Base-by-base conservation (phyloP, 371 early-diverging fungal species). In the Nematocida sp. region DNA sequence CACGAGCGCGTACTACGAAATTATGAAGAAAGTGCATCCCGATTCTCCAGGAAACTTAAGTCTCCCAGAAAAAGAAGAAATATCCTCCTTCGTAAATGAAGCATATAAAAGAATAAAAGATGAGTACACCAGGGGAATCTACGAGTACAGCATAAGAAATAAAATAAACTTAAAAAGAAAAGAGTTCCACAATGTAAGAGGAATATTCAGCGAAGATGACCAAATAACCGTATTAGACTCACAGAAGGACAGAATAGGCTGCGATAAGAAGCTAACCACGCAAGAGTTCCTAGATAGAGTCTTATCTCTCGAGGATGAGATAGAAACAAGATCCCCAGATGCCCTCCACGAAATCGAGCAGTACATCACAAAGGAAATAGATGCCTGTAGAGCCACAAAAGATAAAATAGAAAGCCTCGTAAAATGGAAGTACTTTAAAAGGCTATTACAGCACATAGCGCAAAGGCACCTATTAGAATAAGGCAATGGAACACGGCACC, bases 1-100 rank as follows among this genome's bases (percentile, higher is more conserved):
- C 28, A 71, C 23, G 32, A 2, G 1, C 0, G 54, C 30, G 35
- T 71, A 71, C 53, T 36, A 71, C 45, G 26, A 4, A 0, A 33
- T 71, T 13, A 61, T 71, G 16, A 71, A 63, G 64, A 18, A 63
- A 13, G 61, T 61, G 35, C 75, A 71, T 33, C 75, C 75, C 38
- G 75, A 71, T 35, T 36, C 36, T 13, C 5, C 23, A 13, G 40
- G 30, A 23, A 1, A 16, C 60, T 9, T 28, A 18, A 13, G 13
- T 20, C 13, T 16, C 7, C 4, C 9, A 35, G 11, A 13, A 9
- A 32, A 23, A 40, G 75, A 71, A 36, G 51, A 11, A 7, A 5
- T 63, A 26, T 42, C 63, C 13, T 7, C 49, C 5, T 71, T 71
- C 32, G 38, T 71, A 11, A 71, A 51, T 33, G 23, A 20, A 38